Evolutionary conservation across 2,329 filamentous ascomycete genomes (phyloP), one percentile per base, ranked within the genome.

Genomic region (Fusarium paranaense): DNA sequence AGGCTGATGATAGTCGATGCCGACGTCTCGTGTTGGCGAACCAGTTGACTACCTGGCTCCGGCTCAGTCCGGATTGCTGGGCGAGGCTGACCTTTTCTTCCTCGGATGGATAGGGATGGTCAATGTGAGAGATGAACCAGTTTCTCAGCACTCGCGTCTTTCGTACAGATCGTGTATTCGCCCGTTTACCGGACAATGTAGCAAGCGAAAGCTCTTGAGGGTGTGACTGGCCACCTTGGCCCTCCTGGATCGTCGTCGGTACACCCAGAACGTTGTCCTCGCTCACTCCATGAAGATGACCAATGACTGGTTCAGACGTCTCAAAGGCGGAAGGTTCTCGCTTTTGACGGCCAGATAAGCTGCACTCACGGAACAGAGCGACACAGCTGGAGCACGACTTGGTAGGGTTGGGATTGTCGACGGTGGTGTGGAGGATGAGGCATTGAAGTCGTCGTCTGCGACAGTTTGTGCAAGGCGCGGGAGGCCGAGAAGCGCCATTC

Each of bases 1-100:
- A 69, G 3, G 64, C 63, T 6, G 73, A 76, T 40, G 73, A 76
- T 40, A 85, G 77, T 9, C 85, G 83, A 47, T 87, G 84, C 1
- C 86, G 85, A 9, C 87, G 83, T 22, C 87, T 81, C 1, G 86
- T 86, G 71, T 88, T 88, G 25, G 86, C 83, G 71, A 88, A 88
- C 86, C 86, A 88, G 61, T 86, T 87, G 25, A 84, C 79, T 4
- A 88, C 83, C 37, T 87, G 85, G 2, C 81, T 85, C 59, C 80
- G 80, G 22, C 83, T 87, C 18, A 88, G 81, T 1, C 86, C 86
- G 0, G 86, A 86, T 67, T 86, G 80, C 5, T 77, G 73, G 13
- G 82, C 79, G 0, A 88, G 80, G 4, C 74, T 67, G 0, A 75
- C 60, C 62, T 87, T 87, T 60, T 88, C 83, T 10, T 85, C 82